Conservation (phyloP, 1,284 basidiomycete species). For the Ustilago lituana region DNA sequence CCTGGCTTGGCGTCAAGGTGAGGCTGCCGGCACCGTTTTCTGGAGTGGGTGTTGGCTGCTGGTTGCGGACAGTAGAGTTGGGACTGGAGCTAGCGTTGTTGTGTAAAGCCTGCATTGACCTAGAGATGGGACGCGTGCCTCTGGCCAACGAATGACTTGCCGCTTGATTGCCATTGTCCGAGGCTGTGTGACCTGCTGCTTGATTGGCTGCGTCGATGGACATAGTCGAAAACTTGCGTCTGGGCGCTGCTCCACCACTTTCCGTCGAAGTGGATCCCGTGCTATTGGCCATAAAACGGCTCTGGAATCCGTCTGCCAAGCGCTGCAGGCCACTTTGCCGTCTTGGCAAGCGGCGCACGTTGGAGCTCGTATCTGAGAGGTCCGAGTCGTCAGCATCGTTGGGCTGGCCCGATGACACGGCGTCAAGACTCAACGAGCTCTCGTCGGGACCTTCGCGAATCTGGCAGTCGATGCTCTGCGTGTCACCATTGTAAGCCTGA, state of each 20-base stretch:
- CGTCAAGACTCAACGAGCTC: constrained; percentile 19
- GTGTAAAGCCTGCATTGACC: constrained; percentile 22
- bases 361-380: constrained; percentile 23
- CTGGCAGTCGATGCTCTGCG: constrained; percentile 36
- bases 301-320: constrained; percentile 29
- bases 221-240: constrained; percentile 32
- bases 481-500: constrained; percentile 33
- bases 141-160: neutral
- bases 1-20: neutral
- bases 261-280: neutral
- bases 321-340: constrained; percentile 33
- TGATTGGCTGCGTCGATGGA: constrained; percentile 22
- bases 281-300: constrained; percentile 14
- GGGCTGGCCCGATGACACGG: neutral
- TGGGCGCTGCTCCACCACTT: constrained; percentile 7
- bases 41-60: neutral
- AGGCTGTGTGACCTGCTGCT: neutral
- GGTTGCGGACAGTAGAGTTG: neutral
- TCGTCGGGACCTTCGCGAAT: constrained; percentile 6
- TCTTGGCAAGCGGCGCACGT: constrained; percentile 6
- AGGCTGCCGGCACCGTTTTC: neutral
- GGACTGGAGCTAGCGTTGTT: constrained; percentile 7
- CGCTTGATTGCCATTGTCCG: constrained; percentile 6
- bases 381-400: constrained; percentile 40
- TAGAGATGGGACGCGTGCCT: constrained; percentile 14